Conservation (phyloP, 768 basidiomycete genomes). For the Naganishia randhawae region DNA sequence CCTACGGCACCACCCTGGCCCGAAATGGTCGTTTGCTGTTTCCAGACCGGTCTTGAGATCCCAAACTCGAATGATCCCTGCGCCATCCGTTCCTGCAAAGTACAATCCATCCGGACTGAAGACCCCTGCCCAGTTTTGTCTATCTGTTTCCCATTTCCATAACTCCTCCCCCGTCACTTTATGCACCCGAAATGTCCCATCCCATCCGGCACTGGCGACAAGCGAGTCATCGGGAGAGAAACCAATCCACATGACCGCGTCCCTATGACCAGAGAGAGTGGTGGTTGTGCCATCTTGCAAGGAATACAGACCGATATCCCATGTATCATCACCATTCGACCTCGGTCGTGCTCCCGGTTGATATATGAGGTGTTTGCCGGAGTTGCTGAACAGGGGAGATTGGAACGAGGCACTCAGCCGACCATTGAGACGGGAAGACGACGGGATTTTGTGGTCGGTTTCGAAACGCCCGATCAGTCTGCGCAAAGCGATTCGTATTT, state of each 20-base stretch:
- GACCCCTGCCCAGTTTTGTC: conserved; percentile 8
- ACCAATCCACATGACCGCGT: conserved; percentile 17
- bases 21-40: not conserved
- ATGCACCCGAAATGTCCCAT: conserved; percentile 10
- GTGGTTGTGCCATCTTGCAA: not conserved
- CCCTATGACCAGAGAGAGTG: conserved; percentile 8
- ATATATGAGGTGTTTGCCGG: not conserved
- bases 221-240: conserved; percentile 22
- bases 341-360: not conserved
- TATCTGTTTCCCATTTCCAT: conserved; percentile 3
- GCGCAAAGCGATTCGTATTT: not conserved
- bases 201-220: conserved; percentile 13
- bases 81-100: conserved; percentile 9
- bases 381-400: conserved; percentile 1
- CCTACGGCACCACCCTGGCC: not conserved
- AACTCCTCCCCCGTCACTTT: not conserved
- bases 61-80: conserved; percentile 5
- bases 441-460: not conserved
- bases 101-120: not conserved
- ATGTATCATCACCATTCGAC: conserved; percentile 8
- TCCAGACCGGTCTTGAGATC: conserved; percentile 1
- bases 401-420: not conserved
- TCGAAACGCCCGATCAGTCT: not conserved
- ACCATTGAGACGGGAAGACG: conserved; percentile 4
- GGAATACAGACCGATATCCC: conserved; percentile 12